Conservation (phyloP, 164 flowering plant genomes). For the Brasenia schreberi region DNA sequence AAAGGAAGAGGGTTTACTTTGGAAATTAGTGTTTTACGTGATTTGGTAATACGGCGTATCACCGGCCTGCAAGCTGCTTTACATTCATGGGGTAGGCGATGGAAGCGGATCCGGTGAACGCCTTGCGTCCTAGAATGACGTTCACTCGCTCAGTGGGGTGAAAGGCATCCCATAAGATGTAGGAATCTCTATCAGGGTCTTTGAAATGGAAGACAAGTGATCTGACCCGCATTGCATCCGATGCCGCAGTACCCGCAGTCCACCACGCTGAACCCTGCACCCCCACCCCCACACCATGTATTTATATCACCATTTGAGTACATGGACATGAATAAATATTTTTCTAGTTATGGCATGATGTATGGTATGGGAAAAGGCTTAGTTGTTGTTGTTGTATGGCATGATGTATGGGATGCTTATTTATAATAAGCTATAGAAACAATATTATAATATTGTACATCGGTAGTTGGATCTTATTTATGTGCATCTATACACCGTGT, state of each 20-base stretch:
- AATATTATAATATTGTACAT: no score
- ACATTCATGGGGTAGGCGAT: constrained; percentile 62
- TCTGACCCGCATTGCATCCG: constrained; percentile 77
- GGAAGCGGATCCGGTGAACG: constrained; percentile 38
- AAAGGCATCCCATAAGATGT: constrained; percentile 93
- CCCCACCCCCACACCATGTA: not conserved
- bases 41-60: not conserved
- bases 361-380: no score
- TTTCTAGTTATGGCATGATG: no score
- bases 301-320: no score
- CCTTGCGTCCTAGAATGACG: constrained; percentile 43
- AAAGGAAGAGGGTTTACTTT: no score
- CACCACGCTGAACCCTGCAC: constrained; percentile 49
- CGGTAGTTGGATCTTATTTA: no score
- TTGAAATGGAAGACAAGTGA: constrained; percentile 86
- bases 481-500: no score
- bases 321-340: no score
- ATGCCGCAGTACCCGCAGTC: constrained; percentile 84
- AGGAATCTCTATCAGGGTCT: constrained; percentile 59
- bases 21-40: no score
- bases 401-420: no score
- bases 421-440: no score
- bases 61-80: constrained; percentile 53
- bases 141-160: constrained; percentile 86
- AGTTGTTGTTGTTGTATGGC: no score